Conservation (phyloP, 1,284 basidiomycete genomes). For the Marasmius fiardii region DNA sequence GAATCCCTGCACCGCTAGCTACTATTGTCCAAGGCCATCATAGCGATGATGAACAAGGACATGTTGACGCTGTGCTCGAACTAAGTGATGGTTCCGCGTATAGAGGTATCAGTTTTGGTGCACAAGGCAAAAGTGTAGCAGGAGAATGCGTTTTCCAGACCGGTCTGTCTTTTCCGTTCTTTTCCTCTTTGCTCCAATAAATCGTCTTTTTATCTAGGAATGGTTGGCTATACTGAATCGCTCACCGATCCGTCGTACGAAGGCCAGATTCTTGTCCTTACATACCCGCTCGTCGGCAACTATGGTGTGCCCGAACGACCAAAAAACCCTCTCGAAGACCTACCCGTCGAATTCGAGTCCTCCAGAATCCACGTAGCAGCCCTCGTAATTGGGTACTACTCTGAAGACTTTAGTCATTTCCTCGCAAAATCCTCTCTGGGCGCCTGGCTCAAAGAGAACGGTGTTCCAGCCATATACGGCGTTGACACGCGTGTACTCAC, state of each 20-base stretch:
- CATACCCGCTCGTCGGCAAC: slow-evolving; percentile 96
- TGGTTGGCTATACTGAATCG: slow-evolving; percentile 99
- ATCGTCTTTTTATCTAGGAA: slow-evolving; percentile 52
- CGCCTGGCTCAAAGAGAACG: slow-evolving; percentile 94
- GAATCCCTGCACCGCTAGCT: slow-evolving; percentile 38
- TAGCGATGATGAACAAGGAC: slow-evolving; percentile 26
- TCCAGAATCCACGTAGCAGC: slow-evolving; percentile 92
- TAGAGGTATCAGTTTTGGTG: slow-evolving; percentile 92
- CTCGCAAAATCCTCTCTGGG: slow-evolving; percentile 88
- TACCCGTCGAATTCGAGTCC: slow-evolving; percentile 90
- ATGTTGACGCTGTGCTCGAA: slow-evolving; percentile 75
- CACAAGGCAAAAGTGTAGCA: slow-evolving; percentile 84
- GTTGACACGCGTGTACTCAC: slow-evolving; percentile 97
- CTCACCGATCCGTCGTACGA: slow-evolving; percentile 99
- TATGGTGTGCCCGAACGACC: slow-evolving; percentile 94
- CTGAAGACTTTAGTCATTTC: slow-evolving; percentile 94
- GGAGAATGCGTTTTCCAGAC: slow-evolving; percentile 99
- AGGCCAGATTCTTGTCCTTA: slow-evolving; percentile 96
- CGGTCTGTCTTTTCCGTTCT: slow-evolving; percentile 53
- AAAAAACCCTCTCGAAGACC: slow-evolving; percentile 48
- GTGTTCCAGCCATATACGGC: slow-evolving; percentile 93
- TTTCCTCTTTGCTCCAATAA: slow-evolving; percentile 4
- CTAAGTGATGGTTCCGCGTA: slow-evolving; percentile 89
- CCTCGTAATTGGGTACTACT: slow-evolving; percentile 92
- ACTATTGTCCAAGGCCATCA: slow-evolving; percentile 34